A percentile compares a stretch with the other conserved stretches of the same genome.
Evolutionary conservation across 345 rosid species (phyloP).

Genomic region (thale cress (Arabidopsis thaliana)): DNA sequence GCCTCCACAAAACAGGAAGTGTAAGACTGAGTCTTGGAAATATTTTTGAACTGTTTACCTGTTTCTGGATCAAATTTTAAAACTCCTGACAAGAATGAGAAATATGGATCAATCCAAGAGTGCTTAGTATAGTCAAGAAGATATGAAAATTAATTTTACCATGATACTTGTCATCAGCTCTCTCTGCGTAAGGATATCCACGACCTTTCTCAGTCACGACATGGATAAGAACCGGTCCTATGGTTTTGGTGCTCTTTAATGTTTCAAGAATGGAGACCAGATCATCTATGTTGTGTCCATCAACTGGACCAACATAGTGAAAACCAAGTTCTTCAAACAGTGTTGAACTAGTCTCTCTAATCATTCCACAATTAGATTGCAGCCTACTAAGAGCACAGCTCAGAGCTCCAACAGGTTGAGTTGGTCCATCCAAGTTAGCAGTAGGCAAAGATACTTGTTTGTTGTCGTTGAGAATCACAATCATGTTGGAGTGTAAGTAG

Average conservation of each 20-base stretch:
- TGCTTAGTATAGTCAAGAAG: background rate
- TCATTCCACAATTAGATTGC: slow-evolving; percentile 93
- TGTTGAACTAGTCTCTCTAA: slow-evolving; percentile 86
- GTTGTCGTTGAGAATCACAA: slow-evolving; percentile 93
- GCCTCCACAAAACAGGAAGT: background rate
- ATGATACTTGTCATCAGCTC: slow-evolving; percentile 5
- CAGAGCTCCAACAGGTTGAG: slow-evolving; percentile 94
- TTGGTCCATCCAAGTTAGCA: slow-evolving; percentile 86
- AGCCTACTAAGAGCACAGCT: slow-evolving; percentile 93
- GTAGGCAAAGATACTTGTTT: slow-evolving; percentile 95
- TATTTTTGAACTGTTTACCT: background rate
- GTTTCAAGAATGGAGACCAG: background rate
- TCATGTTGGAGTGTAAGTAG: slow-evolving; percentile 71
- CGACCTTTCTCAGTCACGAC: background rate
- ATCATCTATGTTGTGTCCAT: background rate
- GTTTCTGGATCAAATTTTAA: background rate
- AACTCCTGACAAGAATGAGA: background rate
- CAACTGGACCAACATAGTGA: slow-evolving; percentile 54
- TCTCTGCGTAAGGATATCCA: background rate
- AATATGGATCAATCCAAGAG: background rate
- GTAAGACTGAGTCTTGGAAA: background rate
- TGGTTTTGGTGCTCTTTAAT: background rate
- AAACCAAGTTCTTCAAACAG: slow-evolving; percentile 93
- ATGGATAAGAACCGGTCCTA: background rate
- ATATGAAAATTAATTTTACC: background rate